Percentiles rank a stretch among this genome's conserved stretches.
Evolutionary conservation across 78 protist genomes (phyloP).

Genomic region (Dictyostelium intermedium): DNA sequence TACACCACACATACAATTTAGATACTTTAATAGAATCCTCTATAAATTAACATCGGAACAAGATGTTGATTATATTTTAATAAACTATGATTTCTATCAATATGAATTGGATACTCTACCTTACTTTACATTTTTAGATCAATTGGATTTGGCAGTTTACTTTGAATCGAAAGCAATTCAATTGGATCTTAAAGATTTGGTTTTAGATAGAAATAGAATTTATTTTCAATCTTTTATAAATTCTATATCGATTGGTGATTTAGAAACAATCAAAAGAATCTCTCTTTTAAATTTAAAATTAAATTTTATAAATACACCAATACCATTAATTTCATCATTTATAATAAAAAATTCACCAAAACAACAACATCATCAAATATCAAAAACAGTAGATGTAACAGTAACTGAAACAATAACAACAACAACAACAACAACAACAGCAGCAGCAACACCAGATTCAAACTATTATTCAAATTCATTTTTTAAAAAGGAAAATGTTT

Average conservation of each 20-base stretch:
- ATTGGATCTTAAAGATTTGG: not conserved
- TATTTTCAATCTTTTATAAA: not conserved
- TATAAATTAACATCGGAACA: not conserved
- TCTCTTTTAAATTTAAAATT: not conserved
- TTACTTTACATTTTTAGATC: not conserved
- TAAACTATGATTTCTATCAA: not conserved
- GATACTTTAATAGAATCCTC: not conserved
- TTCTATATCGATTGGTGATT: not conserved
- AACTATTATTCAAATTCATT: too few relatives aligned
- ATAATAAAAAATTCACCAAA: not conserved
- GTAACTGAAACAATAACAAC: not conserved
- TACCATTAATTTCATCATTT: not conserved
- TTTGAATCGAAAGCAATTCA: not conserved
- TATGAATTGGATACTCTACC: not conserved
- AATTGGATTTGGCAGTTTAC: not conserved
- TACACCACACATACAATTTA: not conserved
- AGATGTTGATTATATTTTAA: not conserved
- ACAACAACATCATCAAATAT: not conserved
- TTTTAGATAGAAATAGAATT: not conserved
- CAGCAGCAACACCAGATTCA: not conserved
- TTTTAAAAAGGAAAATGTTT: not conserved
- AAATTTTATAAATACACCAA: not conserved
- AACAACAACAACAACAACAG: not conserved
- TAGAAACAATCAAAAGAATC: not conserved
- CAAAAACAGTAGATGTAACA: too few relatives aligned